Base-by-base conservation (phyloP, 495 filamentous ascomycete species). In the Aspergillus wentii region DNA sequence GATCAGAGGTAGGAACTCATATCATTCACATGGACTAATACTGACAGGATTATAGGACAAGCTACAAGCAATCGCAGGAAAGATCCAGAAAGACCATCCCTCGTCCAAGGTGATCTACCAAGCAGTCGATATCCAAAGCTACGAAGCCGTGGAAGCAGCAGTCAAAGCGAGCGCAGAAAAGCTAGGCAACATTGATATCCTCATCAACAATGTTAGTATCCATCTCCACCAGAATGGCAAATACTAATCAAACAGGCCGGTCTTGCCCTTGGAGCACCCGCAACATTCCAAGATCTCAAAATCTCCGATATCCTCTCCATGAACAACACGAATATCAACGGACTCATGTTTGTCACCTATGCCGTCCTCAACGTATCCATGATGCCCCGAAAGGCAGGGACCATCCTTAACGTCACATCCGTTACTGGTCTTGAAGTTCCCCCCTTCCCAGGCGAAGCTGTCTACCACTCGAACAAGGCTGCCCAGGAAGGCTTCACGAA, bases 401-500 rank as follows among this genome's bases (percentile, higher is more conserved):
- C 59, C 6, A 64, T 68, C 17, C 30, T 68, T 2, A 68, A 68
- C 43, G 32, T 65, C 15, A 57, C 63, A 20, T 61, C 56, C 0
- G 46, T 54, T 4, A 68, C 63, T 0, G 63, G 47, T 13, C 26
- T 29, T 3, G 26, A 59, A 42, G 44, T 46, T 0, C 57, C 57
- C 5, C 58, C 57, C 0, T 55, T 58, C 44, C 48, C 51, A 0
- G 50, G 57, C 37, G 53, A 62, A 40, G 47, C 52, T 1, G 49
- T 62, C 10, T 62, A 62, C 37, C 58, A 62, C 25, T 40, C 58
- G 23, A 58, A 37, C 43, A 68, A 68, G 39, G 64, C 62, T 1
- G 41, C 30, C 1, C 56, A 59, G 41, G 64, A 68, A 34, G 62
- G 36, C 1, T 68, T 68, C 38, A 63, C 52, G 0, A 66, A 68